Conservation (phyloP, 2,329 filamentous ascomycete species). For the Aspergillus niger region DNA sequence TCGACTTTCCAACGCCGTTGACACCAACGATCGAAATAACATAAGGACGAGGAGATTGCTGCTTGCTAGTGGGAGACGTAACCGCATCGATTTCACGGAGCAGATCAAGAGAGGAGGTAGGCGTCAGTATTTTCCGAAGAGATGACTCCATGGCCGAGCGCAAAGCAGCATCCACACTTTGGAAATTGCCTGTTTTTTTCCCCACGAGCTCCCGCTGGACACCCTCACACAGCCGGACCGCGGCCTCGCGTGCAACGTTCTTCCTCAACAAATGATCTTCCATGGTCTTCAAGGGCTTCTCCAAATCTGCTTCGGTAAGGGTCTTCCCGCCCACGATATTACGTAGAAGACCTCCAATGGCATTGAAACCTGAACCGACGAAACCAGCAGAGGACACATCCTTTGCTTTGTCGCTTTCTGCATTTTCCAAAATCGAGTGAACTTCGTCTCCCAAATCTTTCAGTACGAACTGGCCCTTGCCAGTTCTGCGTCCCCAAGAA, state of each 20-base stretch:
- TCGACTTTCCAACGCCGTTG: slow-evolving; percentile 97
- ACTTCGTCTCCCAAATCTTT: slow-evolving; percentile 94
- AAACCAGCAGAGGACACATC: slow-evolving; percentile 59
- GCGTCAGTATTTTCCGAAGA: slow-evolving; percentile 91
- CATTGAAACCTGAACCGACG: slow-evolving; percentile 76
- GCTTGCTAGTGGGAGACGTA: slow-evolving; percentile 65
- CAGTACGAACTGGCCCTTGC: slow-evolving; percentile 88
- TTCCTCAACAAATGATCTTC: slow-evolving; percentile 92
- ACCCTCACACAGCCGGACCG: slow-evolving; percentile 83
- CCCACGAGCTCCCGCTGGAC: slow-evolving; percentile 89
- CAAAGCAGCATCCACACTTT: slow-evolving; percentile 81
- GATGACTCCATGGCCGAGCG: slow-evolving; percentile 88
- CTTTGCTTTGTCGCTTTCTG: slow-evolving; percentile 65
- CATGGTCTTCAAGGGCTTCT: slow-evolving; percentile 93
- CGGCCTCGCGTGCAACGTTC: slow-evolving; percentile 94
- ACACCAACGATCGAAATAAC: slow-evolving; percentile 98
- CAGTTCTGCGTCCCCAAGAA: slow-evolving; percentile 81
- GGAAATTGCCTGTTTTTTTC: slow-evolving; percentile 88
- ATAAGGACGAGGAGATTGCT: slow-evolving; percentile 74
- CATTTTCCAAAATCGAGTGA: slow-evolving; percentile 79
- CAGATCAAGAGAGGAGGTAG: slow-evolving; percentile 90
- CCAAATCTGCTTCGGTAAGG: slow-evolving; percentile 82
- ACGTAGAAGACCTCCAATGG: slow-evolving; percentile 84
- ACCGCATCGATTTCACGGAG: slow-evolving; percentile 88
- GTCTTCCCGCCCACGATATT: slow-evolving; percentile 95